Conservation (phyloP, 2,329 filamentous ascomycete species). For the Diaporthe nobilis region DNA sequence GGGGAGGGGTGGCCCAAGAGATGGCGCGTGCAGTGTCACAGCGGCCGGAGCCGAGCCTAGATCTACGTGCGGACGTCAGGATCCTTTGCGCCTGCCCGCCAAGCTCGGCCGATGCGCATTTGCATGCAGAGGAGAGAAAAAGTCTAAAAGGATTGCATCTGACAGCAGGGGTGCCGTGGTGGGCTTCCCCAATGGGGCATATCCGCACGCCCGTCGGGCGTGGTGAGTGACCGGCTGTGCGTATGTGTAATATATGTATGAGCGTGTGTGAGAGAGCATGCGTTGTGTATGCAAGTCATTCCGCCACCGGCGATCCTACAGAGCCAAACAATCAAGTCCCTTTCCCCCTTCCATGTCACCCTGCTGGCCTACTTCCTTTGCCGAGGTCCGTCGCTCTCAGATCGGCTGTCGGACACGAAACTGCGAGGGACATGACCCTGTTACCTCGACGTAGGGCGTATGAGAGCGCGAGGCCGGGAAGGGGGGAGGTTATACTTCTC, state of each 20-base stretch:
- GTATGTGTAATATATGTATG: background rate
- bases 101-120: slow-evolving; percentile 20
- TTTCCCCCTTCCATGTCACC: background rate
- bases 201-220: slow-evolving; percentile 6
- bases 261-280: background rate
- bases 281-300: slow-evolving; percentile 35
- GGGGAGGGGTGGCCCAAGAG: background rate
- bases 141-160: slow-evolving; percentile 24
- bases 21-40: slow-evolving; percentile 10
- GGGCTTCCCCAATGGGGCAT: slow-evolving; percentile 13
- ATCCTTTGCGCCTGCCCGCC: background rate
- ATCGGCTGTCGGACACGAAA: background rate
- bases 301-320: slow-evolving; percentile 29
- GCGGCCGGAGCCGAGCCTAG: slow-evolving; percentile 29
- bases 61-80: slow-evolving; percentile 2
- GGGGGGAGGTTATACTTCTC: background rate
- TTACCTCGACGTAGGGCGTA: slow-evolving; percentile 7
- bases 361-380: background rate
- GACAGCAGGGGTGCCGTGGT: slow-evolving; percentile 8
- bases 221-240: background rate
- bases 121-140: slow-evolving; percentile 2
- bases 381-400: background rate
- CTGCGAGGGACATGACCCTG: background rate
- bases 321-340: background rate
- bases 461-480: background rate